These are phyloP conservation scores for Penicillium sp. DNA, from an alignment of 2,329 filamentous ascomycete genomes.

Conservation along the genomic window DNA sequence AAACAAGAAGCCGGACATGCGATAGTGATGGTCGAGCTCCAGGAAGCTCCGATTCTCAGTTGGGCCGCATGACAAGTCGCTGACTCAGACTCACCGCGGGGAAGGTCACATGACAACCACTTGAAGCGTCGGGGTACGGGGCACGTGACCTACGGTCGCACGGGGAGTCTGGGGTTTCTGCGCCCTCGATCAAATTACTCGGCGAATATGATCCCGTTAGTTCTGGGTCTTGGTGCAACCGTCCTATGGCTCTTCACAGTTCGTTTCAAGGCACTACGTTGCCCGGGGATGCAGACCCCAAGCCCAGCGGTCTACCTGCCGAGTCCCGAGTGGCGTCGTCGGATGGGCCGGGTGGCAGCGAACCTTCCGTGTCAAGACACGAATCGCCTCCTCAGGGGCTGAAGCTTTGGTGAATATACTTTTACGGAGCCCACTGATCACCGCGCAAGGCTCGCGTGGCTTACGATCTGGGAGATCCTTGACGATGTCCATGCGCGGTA, in stretches of 20 bases:
- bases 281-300: neutral
- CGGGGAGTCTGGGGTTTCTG: neutral
- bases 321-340: conserved; percentile 1
- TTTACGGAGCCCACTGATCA: conserved; percentile 4
- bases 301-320: neutral
- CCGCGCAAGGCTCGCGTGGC: conserved; percentile 19
- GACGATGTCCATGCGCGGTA: conserved; percentile 12
- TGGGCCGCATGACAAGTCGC: conserved; percentile 4
- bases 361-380: neutral
- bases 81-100: conserved; percentile 16
- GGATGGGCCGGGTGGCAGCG: conserved; percentile 7
- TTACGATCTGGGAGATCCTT: conserved; percentile 10
- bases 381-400: neutral
- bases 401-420: neutral
- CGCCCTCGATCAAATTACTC: neutral
- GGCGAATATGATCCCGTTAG: neutral
- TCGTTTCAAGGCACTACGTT: neutral
- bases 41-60: conserved; percentile 12
- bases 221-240: neutral
- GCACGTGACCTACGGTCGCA: neutral
- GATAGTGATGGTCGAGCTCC: conserved; percentile 3
- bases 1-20: neutral
- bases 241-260: neutral
- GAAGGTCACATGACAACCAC: conserved; percentile 4
- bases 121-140: neutral